Evolutionary conservation across 2,329 filamentous ascomycete genomes (phyloP), one percentile per base, ranked within the genome.

Genomic region (Paraphaeosphaeria sporulosa): DNA sequence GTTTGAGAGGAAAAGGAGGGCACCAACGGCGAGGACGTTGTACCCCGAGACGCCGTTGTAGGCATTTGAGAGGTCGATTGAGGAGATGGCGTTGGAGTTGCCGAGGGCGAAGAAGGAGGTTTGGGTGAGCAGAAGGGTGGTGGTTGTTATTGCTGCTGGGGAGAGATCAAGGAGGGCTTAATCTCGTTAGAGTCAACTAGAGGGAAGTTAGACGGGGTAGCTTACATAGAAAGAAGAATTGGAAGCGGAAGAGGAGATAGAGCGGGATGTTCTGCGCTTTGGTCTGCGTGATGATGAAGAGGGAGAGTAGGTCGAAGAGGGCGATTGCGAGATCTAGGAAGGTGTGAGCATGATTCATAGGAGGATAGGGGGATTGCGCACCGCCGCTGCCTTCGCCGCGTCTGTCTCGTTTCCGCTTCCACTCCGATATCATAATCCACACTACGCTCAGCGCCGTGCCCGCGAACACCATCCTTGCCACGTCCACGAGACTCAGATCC

Each of bases 41-140:
- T 96, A 99, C 58, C 85, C 87, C 52, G 85, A 86, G 40, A 99
- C 85, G 63, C 95, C 95, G 71, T 99, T 99, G 80, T 99, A 99
- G 0, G 94, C 94, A 73, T 90, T 96, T 6, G 93, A 96, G 21
- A 99, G 85, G 73, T 98, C 94, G 69, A 99, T 88, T n/a, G 91
- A 94, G 13, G 94, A 96, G 67, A 99, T 97, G 43, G 95, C 91
- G 76, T 99, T 99, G 49, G 92, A 92, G 74, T 93, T 93, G 25
- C 94, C 95, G 64, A 93, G 88, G 32, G 92, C 90, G 75, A 98
- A 99, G 84, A 97, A 99, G 54, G 90, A 89, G 38, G 87, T 83
- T 79, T 94, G 89, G 67, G 96, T 90, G 43, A 96, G 82, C 36
- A 98, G 86, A 36, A 97, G 81, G 9, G 87, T 87, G 0, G 90